Evolutionary conservation across 208 protist species (phyloP).

Genomic region (Acanthamoeba lenticulata): DNA sequence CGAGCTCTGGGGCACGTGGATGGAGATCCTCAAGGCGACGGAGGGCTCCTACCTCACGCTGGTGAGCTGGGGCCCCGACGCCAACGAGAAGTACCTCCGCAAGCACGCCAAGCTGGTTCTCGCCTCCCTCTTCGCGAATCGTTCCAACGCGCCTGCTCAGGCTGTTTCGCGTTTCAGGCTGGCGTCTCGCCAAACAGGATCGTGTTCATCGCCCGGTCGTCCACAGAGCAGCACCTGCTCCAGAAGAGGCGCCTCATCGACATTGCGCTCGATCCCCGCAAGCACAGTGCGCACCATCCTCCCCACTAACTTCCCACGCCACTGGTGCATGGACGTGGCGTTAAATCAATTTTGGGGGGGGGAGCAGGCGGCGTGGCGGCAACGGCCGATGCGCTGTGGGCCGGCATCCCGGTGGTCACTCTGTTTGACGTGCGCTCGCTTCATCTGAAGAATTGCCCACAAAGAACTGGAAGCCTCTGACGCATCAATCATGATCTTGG

Average conservation of each 20-base stretch:
- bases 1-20: conserved; percentile 23
- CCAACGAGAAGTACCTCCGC: neutral
- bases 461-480: neutral
- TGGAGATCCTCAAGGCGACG: neutral
- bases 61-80: neutral
- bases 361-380: neutral
- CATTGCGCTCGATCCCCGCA: neutral
- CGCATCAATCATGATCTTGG: neutral
- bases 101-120: neutral
- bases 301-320: too few species aligned
- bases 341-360: neutral
- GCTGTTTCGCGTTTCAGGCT: neutral
- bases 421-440: neutral
- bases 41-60: neutral
- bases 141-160: neutral
- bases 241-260: neutral
- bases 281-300: neutral
- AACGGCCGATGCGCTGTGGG: conserved; percentile 3
- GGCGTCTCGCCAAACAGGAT: neutral
- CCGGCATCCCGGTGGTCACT: neutral
- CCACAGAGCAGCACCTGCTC: neutral
- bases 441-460: neutral
- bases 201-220: neutral
- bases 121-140: neutral
- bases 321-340: too few species aligned